These are phyloP conservation scores for Acanthamoeba polyphaga DNA, from an alignment of 208 protist species.

Conservation along the genomic window DNA sequence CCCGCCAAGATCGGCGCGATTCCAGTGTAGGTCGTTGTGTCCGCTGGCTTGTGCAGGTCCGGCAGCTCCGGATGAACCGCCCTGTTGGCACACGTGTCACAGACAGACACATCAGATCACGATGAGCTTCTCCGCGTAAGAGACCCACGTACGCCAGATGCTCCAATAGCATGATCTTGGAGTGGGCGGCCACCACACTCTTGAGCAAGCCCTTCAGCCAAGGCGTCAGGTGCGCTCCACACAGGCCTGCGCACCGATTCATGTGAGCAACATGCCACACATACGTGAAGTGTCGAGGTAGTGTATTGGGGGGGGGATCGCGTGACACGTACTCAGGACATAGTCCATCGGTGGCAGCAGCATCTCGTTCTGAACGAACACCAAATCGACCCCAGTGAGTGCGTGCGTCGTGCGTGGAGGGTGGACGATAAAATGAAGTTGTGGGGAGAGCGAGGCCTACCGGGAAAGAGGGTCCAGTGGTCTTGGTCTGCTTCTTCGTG, in stretches of 20 bases:
- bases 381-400: no score
- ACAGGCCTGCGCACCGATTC: neutral
- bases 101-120: neutral
- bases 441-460: neutral
- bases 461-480: neutral
- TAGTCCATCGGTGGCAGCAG: neutral
- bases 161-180: neutral
- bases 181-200: neutral
- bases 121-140: neutral
- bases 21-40: neutral
- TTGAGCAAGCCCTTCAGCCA: neutral
- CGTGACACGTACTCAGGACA: neutral
- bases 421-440: neutral
- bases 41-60: neutral
- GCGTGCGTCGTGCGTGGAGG: neutral
- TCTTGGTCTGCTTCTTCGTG: neutral
- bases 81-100: neutral
- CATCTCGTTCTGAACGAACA: neutral
- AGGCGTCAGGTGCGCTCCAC: neutral
- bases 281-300: no score
- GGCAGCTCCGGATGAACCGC: neutral
- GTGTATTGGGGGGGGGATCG: no score
- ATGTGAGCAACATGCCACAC: no score
- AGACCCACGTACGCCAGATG: neutral
- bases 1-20: neutral